Evolutionary conservation across 441 rosid genomes (phyloP).

Genomic region (Corymbia citriodora): DNA sequence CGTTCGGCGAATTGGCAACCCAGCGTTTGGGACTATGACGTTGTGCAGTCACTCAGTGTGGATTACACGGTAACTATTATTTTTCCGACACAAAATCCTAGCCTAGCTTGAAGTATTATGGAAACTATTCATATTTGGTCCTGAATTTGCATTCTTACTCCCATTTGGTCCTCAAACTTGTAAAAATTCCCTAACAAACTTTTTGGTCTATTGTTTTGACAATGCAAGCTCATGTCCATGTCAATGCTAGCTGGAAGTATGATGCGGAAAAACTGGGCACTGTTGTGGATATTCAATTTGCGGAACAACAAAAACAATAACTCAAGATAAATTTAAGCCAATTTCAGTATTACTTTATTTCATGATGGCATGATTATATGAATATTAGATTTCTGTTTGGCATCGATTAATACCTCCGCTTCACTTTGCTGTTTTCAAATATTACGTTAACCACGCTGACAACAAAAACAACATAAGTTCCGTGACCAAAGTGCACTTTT

Average conservation of each 20-base stretch:
- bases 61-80: neutral
- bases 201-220: neutral
- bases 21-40: neutral
- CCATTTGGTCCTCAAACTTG: neutral
- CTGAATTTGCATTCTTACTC: neutral
- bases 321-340: neutral
- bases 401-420: neutral
- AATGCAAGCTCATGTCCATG: neutral
- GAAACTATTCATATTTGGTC: too few species aligned
- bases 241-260: neutral
- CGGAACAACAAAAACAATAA: neutral
- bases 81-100: too few species aligned
- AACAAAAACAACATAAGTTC: neutral
- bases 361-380: neutral
- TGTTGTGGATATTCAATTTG: neutral
- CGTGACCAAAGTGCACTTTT: neutral
- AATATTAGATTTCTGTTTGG: neutral
- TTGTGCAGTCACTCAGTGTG: neutral
- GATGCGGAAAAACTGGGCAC: neutral
- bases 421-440: neutral
- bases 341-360: neutral
- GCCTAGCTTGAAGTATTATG: too few species aligned
- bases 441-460: neutral
- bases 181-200: neutral
- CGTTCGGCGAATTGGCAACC: neutral